Base-by-base conservation (phyloP, 352 stramenopile species). In the Phytophthora macrochlamydospora region DNA sequence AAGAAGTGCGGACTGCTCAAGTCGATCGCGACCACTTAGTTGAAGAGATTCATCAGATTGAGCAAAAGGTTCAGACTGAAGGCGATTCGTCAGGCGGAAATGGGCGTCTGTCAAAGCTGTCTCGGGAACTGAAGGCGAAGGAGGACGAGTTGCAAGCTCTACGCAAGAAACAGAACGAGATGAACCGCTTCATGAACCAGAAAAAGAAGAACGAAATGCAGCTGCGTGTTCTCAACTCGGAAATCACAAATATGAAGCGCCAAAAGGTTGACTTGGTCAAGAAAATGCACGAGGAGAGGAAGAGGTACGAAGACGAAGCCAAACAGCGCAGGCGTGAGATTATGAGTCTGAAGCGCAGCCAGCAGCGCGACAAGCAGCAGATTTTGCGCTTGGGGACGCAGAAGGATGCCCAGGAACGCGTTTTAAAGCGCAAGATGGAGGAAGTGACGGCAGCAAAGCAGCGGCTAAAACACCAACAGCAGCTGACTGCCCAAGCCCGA, bases 121-220 rank as follows among this genome's bases (percentile, higher is more conserved):
- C 83, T 24, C 77, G 63, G 28, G 87, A 94, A n/a, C 59, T 96
- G 13, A 92, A 92, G 63, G 56, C 79, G 7, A 96, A 96, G 51
- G 87, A 96, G 40, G 71, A 79, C 1, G 83, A 95, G 60, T 58
- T 96, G n/a, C 62, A 75, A 35, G 69, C 69, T 3, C 62, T 96
- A 33, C 84, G 82, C 37, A 92, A 92, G 53, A 95, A 94, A 53
- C 83, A 96, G 59, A 91, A 66, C 7, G 87, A 94, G 29, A 93
- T 95, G 60, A 90, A 90, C 48, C 78, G 81, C 29, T 94, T 91
- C 48, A 85, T 93, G 69, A 80, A 76, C 49, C 76, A 93, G 53
- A 94, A 93, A 67, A 91, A 92, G 71, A 96, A 96, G 65, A 93
- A 87, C 53, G 88, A 96, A 62, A 92, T 90, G 72, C 85, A 96